Evolutionary conservation across 2,329 filamentous ascomycete species (phyloP).

Genomic region (Aspergillus chevalieri): DNA sequence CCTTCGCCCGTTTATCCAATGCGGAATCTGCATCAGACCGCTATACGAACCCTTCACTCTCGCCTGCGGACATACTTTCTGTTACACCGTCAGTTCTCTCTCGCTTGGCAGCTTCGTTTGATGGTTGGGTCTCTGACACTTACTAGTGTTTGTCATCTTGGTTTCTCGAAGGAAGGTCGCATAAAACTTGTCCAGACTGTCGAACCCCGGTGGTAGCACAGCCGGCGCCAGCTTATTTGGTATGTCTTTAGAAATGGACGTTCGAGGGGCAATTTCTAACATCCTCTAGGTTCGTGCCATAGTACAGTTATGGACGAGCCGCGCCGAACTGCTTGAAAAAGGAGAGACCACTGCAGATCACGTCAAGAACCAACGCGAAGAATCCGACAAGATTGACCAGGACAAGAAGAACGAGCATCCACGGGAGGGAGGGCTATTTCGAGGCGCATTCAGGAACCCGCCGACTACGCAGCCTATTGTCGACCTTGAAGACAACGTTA

Average conservation of each 20-base stretch:
- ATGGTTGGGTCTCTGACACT: conserved; percentile 15
- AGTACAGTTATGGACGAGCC: conserved; percentile 56
- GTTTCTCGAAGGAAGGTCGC: conserved; percentile 49
- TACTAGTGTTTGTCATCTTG: conserved; percentile 52
- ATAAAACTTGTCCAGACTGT: conserved; percentile 65
- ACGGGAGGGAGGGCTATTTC: conserved; percentile 55
- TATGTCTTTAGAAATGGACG: conserved; percentile 27
- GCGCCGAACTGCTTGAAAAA: conserved; percentile 55
- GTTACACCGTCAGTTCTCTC: conserved; percentile 52
- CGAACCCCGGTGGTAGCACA: conserved; percentile 52
- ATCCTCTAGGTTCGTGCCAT: conserved; percentile 54
- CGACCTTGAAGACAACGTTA: conserved; percentile 55
- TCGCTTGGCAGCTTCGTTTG: background rate
- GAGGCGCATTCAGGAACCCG: conserved; percentile 48
- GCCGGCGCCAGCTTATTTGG: conserved; percentile 60
- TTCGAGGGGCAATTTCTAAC: conserved; percentile 6
- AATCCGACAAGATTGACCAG: conserved; percentile 53
- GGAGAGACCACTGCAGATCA: conserved; percentile 61
- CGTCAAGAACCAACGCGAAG: conserved; percentile 50
- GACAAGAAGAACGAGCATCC: conserved; percentile 52
- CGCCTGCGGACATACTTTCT: conserved; percentile 65
- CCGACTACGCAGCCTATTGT: conserved; percentile 39
- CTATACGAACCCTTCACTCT: conserved; percentile 66
- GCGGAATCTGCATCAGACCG: conserved; percentile 62
- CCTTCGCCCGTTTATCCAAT: conserved; percentile 57